These are phyloP conservation scores for Paraconiothyrium sp. DNA, from an alignment of 2,329 filamentous ascomycete genomes.

Conservation along the genomic window DNA sequence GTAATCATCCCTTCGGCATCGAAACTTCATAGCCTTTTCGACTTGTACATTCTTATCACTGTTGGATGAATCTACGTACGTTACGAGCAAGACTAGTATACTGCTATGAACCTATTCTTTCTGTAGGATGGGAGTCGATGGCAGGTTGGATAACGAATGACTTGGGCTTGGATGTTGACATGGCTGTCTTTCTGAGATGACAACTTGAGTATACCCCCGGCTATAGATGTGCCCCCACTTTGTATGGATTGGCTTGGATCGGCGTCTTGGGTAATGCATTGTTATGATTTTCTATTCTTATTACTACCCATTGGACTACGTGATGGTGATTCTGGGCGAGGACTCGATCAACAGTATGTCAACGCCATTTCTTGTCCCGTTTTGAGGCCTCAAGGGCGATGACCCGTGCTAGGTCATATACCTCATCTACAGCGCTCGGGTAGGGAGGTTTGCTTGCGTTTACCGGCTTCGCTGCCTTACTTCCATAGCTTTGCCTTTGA, in stretches of 20 bases:
- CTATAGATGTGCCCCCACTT: not conserved
- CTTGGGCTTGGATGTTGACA: not conserved
- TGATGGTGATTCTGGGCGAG: not conserved
- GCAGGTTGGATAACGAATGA: not conserved
- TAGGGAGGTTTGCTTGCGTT: not conserved
- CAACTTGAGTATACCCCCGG: conserved; percentile 13
- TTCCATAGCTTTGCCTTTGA: not conserved
- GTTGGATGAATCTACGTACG: conserved; percentile 10
- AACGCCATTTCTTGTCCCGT: conserved; percentile 14
- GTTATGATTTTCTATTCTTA: conserved; percentile 5
- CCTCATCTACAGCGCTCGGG: not conserved
- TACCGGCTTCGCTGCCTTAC: not conserved
- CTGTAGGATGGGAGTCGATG: conserved; percentile 7
- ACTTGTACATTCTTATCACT: conserved; percentile 9
- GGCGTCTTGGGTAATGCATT: conserved; percentile 15
- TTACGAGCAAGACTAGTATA: conserved; percentile 4
- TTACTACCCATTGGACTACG: not conserved
- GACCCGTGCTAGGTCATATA: not conserved
- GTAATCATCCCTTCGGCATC: not conserved
- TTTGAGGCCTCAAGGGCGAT: conserved; percentile 7
- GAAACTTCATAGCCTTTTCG: not conserved
- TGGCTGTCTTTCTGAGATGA: conserved; percentile 1
- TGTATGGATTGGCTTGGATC: conserved; percentile 5
- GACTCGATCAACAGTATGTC: not conserved
- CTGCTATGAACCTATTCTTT: conserved; percentile 7